Percentiles rank a stretch among this genome's conserved stretches.
phyloP scores from a whole-genome alignment of 108 stramenopile genomes.

The Tribonema minus region DNA sequence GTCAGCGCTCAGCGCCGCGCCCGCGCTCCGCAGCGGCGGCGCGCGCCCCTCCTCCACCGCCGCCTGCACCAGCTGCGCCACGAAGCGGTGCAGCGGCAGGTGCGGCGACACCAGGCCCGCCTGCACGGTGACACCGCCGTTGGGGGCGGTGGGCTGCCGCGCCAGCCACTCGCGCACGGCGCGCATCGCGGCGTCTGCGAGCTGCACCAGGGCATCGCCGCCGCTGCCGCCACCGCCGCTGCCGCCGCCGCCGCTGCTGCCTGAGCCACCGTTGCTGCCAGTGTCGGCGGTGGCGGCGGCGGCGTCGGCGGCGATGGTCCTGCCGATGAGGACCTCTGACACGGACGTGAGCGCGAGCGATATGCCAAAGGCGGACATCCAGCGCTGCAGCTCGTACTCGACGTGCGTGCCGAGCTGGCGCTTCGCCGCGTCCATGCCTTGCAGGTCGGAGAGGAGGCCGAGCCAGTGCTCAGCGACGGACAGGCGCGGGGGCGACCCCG shows the following conservation, averaged over 20 bases:
- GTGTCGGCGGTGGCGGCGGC: not conserved
- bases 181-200: not conserved
- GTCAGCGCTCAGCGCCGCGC: not conserved
- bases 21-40: not conserved
- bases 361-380: constrained; percentile 10
- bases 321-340: constrained; percentile 5
- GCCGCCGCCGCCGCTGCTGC: not conserved
- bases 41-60: not conserved
- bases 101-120: constrained; percentile 31
- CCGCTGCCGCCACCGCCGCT: not conserved
- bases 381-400: constrained; percentile 32
- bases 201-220: not conserved
- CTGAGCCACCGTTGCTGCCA: not conserved
- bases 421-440: constrained; percentile 33
- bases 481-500: not conserved
- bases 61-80: constrained; percentile 1
- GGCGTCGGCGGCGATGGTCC: not conserved
- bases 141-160: not conserved
- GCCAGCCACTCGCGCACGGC: not conserved
- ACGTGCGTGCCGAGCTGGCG: constrained; percentile 23
- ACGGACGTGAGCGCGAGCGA: constrained; percentile 3
- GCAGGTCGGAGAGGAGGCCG: constrained; percentile 7
- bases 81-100: constrained; percentile 50
- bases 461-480: constrained; percentile 12
- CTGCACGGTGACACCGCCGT: not conserved